These are phyloP conservation scores for Apophysomyces elegans DNA, from an alignment of 371 early-diverging fungal species.

Conservation along the genomic window DNA sequence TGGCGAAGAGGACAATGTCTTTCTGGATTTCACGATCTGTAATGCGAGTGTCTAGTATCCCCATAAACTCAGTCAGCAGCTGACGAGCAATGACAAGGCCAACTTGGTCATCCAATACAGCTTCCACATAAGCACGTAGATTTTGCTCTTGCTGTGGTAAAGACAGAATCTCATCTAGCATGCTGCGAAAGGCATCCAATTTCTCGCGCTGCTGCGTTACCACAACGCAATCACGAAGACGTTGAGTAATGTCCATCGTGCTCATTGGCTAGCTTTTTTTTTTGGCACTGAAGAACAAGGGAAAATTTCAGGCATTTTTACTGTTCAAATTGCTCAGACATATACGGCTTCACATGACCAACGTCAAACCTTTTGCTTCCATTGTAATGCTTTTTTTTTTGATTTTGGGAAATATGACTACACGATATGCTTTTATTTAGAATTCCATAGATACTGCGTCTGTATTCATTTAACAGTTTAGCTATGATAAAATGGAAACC, in stretches of 20 bases:
- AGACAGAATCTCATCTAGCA: constrained; percentile 36
- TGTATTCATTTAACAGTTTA: background rate
- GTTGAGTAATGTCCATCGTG: constrained; percentile 33
- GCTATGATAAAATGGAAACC: background rate
- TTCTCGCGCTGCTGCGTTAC: constrained; percentile 49
- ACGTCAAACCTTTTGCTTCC: too few relatives aligned
- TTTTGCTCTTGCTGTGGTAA: constrained; percentile 25
- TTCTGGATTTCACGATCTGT: constrained; percentile 51
- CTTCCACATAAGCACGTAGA: constrained; percentile 56
- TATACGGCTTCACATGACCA: too few relatives aligned
- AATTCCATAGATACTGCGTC: background rate
- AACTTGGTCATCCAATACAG: constrained; percentile 73
- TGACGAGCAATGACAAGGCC: constrained; percentile 80
- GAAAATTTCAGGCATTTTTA: background rate
- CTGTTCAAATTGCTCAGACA: background rate
- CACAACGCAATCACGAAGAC: constrained; percentile 35
- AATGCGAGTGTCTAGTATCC: constrained; percentile 37
- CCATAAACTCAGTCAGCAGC: constrained; percentile 67
- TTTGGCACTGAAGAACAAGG: background rate
- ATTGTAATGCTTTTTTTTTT: too few relatives aligned
- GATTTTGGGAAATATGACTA: background rate
- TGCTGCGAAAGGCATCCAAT: constrained; percentile 37
- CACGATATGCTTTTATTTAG: background rate
- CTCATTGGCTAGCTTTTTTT: too few relatives aligned
- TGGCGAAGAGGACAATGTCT: constrained; percentile 56